These are phyloP conservation scores for Linderina pennispora DNA, from an alignment of 192 early-diverging fungal genomes.

Conservation along the genomic window DNA sequence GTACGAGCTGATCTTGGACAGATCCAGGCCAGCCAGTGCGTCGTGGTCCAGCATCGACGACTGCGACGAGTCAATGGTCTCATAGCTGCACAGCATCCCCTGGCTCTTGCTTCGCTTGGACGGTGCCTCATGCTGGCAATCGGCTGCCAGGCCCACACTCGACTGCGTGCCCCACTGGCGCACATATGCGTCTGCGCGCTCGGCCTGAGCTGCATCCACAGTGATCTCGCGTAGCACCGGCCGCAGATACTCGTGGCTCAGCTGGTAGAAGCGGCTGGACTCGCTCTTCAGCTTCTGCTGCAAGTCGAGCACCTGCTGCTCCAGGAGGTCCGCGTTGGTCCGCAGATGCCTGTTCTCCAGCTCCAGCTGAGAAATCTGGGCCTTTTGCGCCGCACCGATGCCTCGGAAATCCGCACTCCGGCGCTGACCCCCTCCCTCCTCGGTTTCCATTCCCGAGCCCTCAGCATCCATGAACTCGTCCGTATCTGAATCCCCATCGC, in stretches of 20 bases:
- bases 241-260: slow-evolving; percentile 29
- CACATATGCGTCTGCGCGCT: slow-evolving; percentile 19
- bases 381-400: slow-evolving; percentile 15
- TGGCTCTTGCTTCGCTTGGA: slow-evolving; percentile 1
- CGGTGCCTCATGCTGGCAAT: slow-evolving; percentile 11
- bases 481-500: no score
- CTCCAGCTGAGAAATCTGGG: slow-evolving; percentile 22
- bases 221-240: slow-evolving; percentile 30
- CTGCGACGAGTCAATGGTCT: neutral
- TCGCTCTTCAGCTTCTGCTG: slow-evolving; percentile 7
- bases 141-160: slow-evolving; percentile 13
- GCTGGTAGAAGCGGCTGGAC: slow-evolving; percentile 5
- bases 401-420: neutral
- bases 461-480: slow-evolving; percentile 14
- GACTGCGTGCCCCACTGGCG: slow-evolving; percentile 40
- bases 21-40: no score
- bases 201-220: slow-evolving; percentile 21
- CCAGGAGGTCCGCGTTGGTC: slow-evolving; percentile 4
- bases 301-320: slow-evolving; percentile 5
- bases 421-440: slow-evolving; percentile 2
- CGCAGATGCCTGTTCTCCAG: slow-evolving; percentile 15
- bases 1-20: no score
- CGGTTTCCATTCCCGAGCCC: slow-evolving; percentile 9
- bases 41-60: slow-evolving; percentile 3
- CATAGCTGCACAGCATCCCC: neutral